These are phyloP conservation scores for Aspergillus fijiensis DNA, from an alignment of 2,329 filamentous ascomycete genomes.

Conservation along the genomic window DNA sequence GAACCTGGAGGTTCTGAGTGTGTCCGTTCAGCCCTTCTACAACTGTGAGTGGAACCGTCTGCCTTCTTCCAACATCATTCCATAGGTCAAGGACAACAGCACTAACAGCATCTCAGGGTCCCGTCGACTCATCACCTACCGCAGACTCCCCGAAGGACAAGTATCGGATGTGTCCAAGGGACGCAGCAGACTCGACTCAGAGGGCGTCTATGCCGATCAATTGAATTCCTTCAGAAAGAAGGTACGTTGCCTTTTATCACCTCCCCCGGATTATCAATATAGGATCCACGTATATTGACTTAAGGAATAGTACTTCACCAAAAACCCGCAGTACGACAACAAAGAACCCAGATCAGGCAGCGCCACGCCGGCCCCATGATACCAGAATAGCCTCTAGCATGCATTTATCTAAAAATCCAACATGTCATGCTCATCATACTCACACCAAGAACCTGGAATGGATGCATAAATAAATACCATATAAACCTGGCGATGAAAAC, in stretches of 20 bases:
- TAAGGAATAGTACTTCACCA: slow-evolving; percentile 17
- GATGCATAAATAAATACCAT: neutral
- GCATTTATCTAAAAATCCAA: neutral
- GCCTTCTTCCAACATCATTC: too few relatives aligned
- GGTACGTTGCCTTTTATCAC: slow-evolving; percentile 23
- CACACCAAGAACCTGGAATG: neutral
- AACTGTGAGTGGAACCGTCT: slow-evolving; percentile 61
- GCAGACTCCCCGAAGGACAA: slow-evolving; percentile 62
- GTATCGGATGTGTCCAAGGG: slow-evolving; percentile 29
- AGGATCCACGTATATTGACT: neutral
- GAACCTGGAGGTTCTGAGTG: slow-evolving; percentile 67
- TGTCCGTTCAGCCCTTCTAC: slow-evolving; percentile 85
- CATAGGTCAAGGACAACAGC: neutral
- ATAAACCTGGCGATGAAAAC: too few relatives aligned
- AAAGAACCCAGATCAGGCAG: neutral
- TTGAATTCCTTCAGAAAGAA: slow-evolving; percentile 66
- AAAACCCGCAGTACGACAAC: slow-evolving; percentile 1
- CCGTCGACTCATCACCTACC: slow-evolving; percentile 82
- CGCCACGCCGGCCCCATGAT: slow-evolving; percentile 10
- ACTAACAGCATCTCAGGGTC: slow-evolving; percentile 61
- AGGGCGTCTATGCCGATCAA: slow-evolving; percentile 60
- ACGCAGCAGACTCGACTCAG: slow-evolving; percentile 36
- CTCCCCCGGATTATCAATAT: neutral
- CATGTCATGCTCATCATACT: neutral
- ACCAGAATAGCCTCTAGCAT: neutral